These are phyloP conservation scores for Sphaerostilbella broomeana DNA, from an alignment of 2,329 filamentous ascomycete species.

Conservation along the genomic window DNA sequence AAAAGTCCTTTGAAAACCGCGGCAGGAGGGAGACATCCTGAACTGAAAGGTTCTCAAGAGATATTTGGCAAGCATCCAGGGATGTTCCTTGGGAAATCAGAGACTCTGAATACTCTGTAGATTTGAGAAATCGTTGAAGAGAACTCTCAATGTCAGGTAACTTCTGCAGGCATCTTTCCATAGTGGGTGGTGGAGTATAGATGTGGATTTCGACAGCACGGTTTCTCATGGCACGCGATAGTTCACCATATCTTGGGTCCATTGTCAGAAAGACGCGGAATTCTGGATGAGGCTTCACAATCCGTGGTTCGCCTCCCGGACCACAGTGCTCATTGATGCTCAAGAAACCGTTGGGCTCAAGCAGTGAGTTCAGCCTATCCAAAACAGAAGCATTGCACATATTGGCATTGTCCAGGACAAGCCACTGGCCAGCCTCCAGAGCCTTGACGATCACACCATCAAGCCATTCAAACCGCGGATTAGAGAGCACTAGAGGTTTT, in stretches of 20 bases:
- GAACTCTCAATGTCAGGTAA: slow-evolving; percentile 43
- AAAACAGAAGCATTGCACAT: slow-evolving; percentile 92
- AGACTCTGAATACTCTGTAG: slow-evolving; percentile 26
- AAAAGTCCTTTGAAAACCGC: slow-evolving; percentile 24
- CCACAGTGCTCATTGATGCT: slow-evolving; percentile 92
- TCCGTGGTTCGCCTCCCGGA: slow-evolving; percentile 69
- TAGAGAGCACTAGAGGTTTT: slow-evolving; percentile 52
- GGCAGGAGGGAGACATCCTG: slow-evolving; percentile 37
- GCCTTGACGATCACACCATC: slow-evolving; percentile 89
- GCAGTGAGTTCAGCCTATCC: slow-evolving; percentile 86
- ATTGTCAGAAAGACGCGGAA: slow-evolving; percentile 93
- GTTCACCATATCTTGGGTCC: slow-evolving; percentile 84
- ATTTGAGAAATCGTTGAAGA: slow-evolving; percentile 41
- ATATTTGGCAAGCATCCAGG: slow-evolving; percentile 26
- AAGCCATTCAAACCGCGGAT: slow-evolving; percentile 89
- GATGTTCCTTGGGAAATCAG: slow-evolving; percentile 18
- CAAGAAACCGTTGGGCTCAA: slow-evolving; percentile 81
- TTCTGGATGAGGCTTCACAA: slow-evolving; percentile 74
- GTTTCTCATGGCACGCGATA: slow-evolving; percentile 95
- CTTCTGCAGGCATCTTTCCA: slow-evolving; percentile 29
- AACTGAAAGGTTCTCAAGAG: slow-evolving; percentile 43
- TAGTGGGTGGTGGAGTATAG: slow-evolving; percentile 35
- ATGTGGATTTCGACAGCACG: slow-evolving; percentile 86
- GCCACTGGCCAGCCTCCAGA: slow-evolving; percentile 78
- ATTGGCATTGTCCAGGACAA: slow-evolving; percentile 95